phyloP scores from a whole-genome alignment of 2,329 filamentous ascomycete genomes.

The Podosphaera aphanis region DNA sequence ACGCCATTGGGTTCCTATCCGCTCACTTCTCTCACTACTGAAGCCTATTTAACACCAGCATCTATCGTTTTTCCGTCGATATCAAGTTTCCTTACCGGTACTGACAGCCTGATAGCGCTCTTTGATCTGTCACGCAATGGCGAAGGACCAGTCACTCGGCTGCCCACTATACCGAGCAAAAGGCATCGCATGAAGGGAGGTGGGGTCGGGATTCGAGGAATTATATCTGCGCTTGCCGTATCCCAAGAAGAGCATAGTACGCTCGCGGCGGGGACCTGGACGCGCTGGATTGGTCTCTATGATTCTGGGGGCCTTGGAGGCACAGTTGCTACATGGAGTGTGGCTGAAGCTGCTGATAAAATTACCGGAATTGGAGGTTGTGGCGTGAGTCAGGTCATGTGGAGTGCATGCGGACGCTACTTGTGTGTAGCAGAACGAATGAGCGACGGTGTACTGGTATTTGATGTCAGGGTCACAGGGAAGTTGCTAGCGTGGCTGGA shows the following conservation, averaged over 20 bases:
- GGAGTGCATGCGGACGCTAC: slow-evolving; percentile 41
- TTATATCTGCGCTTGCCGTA: slow-evolving; percentile 29
- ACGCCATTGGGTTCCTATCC: slow-evolving; percentile 22
- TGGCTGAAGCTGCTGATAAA: slow-evolving; percentile 30
- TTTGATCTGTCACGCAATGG: slow-evolving; percentile 33
- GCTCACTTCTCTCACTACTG: slow-evolving; percentile 34
- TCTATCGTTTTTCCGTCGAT: slow-evolving; percentile 32
- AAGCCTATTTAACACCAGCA: slow-evolving; percentile 33
- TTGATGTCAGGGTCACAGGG: slow-evolving; percentile 36
- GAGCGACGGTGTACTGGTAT: slow-evolving; percentile 30
- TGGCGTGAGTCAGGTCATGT: slow-evolving; percentile 35
- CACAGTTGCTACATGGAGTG: slow-evolving; percentile 33
- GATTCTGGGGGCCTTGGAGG: slow-evolving; percentile 31
- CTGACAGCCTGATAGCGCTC: slow-evolving; percentile 31
- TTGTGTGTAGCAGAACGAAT: slow-evolving; percentile 37
- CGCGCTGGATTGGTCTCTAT: slow-evolving; percentile 36
- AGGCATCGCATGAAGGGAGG: slow-evolving; percentile 34
- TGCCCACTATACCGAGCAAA: slow-evolving; percentile 38
- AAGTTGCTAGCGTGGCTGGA: slow-evolving; percentile 29
- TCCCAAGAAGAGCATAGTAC: slow-evolving; percentile 16
- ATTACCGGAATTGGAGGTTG: slow-evolving; percentile 29
- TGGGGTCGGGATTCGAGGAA: slow-evolving; percentile 40
- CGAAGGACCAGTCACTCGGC: slow-evolving; percentile 26
- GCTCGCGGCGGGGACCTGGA: slow-evolving; percentile 37
- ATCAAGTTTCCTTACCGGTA: slow-evolving; percentile 36